Conservation (phyloP, 2,329 filamentous ascomycete genomes). For the Aureobasidium sp. region DNA sequence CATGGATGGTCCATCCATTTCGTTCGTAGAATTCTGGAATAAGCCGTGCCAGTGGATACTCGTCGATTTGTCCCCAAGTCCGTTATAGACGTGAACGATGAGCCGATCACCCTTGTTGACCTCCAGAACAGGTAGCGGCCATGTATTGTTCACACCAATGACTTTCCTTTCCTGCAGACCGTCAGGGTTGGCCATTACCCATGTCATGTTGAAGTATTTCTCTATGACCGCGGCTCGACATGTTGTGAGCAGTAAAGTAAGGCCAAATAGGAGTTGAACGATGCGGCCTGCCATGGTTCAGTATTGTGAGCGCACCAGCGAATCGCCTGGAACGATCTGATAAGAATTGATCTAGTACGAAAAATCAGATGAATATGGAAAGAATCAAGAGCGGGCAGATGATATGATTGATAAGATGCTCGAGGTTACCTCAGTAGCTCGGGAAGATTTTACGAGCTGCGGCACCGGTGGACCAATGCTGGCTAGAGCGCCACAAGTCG, state of each 20-base stretch:
- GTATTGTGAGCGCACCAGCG: background rate
- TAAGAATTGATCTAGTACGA: background rate
- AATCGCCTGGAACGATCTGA: constrained; percentile 1
- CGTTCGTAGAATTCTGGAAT: constrained; percentile 67
- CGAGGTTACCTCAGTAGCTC: background rate
- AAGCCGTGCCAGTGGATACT: constrained; percentile 72
- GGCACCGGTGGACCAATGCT: background rate
- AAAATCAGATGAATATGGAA: background rate
- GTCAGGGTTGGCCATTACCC: constrained; percentile 51
- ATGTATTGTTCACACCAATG: constrained; percentile 67
- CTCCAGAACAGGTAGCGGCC: constrained; percentile 65
- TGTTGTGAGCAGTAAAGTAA: constrained; percentile 25
- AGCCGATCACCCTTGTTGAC: constrained; percentile 67
- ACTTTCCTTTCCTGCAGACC: constrained; percentile 42
- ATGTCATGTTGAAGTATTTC: constrained; percentile 48
- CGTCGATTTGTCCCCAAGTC: constrained; percentile 56
- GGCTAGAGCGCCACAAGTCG: constrained; percentile 4
- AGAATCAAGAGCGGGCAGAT: background rate
- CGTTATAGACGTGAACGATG: constrained; percentile 62
- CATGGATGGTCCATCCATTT: constrained; percentile 65
- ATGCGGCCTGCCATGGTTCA: constrained; percentile 38
- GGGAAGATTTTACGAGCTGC: constrained; percentile 2
- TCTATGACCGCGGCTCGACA: constrained; percentile 28
- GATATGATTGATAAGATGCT: constrained; percentile 21
- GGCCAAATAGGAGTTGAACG: constrained; percentile 35